Percentiles rank a stretch among this genome's conserved stretches.
These are phyloP conservation scores for Lichtheimia ramosa DNA, from an alignment of 371 early-diverging fungal genomes.

Conservation along the genomic window DNA sequence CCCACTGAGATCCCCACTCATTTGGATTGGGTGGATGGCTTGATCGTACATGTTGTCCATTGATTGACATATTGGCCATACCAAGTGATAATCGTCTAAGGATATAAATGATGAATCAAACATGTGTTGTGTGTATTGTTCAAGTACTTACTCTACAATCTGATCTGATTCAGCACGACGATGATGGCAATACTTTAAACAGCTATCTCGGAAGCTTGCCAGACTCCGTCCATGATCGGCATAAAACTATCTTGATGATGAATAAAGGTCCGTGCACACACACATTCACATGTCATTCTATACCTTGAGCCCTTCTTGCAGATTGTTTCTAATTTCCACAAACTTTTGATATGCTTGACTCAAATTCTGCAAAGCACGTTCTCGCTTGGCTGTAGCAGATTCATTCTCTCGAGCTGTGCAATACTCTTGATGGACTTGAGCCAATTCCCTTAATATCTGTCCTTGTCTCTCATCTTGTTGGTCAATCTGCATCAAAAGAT, in stretches of 20 bases:
- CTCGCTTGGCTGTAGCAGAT: slow-evolving; percentile 56
- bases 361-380: slow-evolving; percentile 68
- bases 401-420: slow-evolving; percentile 57
- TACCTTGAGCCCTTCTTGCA: slow-evolving; percentile 68
- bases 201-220: slow-evolving; percentile 54
- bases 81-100: slow-evolving; percentile 2
- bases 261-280: background rate
- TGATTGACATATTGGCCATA: background rate
- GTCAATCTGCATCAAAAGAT: slow-evolving; percentile 60
- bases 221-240: slow-evolving; percentile 64
- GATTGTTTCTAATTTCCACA: slow-evolving; percentile 62
- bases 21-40: background rate
- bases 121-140: background rate
- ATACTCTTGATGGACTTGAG: slow-evolving; percentile 55
- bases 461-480: slow-evolving; percentile 58
- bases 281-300: background rate
- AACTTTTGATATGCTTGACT: slow-evolving; percentile 67
- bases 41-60: slow-evolving; percentile 5
- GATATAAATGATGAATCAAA: background rate
- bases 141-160: slow-evolving; percentile 11
- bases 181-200: slow-evolving; percentile 68
- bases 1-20: slow-evolving; percentile 5
- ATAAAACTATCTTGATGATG: slow-evolving; percentile 59
- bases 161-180: slow-evolving; percentile 54
- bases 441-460: slow-evolving; percentile 57